Base-by-base conservation (phyloP, 139 green algal genomes). In the Tetradesmus obliquus region DNA sequence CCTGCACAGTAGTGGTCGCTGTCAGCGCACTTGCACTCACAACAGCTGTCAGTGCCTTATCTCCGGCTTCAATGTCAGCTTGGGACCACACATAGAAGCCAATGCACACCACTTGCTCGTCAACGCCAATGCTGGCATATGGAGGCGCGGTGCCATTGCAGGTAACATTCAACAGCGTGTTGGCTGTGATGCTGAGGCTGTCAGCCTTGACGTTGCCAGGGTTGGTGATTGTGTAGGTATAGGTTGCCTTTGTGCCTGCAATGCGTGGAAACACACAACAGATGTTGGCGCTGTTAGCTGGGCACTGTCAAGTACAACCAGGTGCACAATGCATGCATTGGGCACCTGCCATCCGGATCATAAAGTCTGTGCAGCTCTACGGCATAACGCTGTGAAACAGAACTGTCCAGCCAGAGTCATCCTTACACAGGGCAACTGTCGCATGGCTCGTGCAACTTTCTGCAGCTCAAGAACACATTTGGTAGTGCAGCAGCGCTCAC, bases 131-230 rank as follows among this genome's bases (percentile, higher is more conserved):
- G 74, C 24, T 82, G 7, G 74, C 24, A n/a, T 54, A 82, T 82
- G 74, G 74, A 53, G 74, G 74, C 13, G 1, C 74, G 53, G 74
- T 82, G 20, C 74, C 8, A 22, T 82, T 82, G 74, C 74, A 82
- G 24, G 74, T 82, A n/a, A 82, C n/a, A 17, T 51, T 15, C 74
- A 51, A n/a, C 3, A 82, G 3, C 1, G n/a, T 53, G 8, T 51
- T 6, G n/a, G 74, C 74, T 55, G 74, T 82, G n/a, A 82, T 82
- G 74, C n/a, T 53, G n/a, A 82, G n/a, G 74, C 8, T 82, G 74
- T 53, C 13, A 9, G 24, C 74, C 74, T 54, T 82, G 3, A 82
- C 74, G 20, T 82, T 82, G n/a, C 74, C 74, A 5, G 74, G 74
- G 74, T 82, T 82, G 74, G 7, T 82, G 74, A 82, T 55, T 22